These are phyloP conservation scores for Hansenula lynferdii DNA, from an alignment of 1,139 yeast genomes.

Conservation along the genomic window DNA sequence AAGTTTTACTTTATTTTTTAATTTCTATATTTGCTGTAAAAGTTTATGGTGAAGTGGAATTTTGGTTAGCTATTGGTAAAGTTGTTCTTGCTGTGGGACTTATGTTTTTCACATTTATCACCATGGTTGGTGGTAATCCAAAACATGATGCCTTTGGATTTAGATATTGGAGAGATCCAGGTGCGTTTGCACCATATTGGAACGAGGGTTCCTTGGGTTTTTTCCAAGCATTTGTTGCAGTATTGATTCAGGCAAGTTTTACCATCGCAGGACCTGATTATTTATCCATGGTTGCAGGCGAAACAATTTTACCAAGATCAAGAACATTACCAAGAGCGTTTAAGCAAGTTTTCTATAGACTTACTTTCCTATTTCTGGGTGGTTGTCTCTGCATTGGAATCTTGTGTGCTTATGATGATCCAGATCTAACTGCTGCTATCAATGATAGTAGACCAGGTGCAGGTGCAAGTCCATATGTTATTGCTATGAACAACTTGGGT, in stretches of 20 bases:
- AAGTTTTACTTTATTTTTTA: slow-evolving; percentile 53
- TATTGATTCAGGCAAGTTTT: slow-evolving; percentile 57
- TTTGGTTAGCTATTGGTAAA: slow-evolving; percentile 75
- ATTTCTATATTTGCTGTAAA: slow-evolving; percentile 72
- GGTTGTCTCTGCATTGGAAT: slow-evolving; percentile 60
- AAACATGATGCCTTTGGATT: slow-evolving; percentile 61
- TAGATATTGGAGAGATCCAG: slow-evolving; percentile 54
- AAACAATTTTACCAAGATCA: slow-evolving; percentile 65
- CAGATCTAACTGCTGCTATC: slow-evolving; percentile 36
- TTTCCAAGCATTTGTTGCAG: slow-evolving; percentile 66
- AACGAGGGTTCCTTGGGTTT: slow-evolving; percentile 57
- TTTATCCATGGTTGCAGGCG: slow-evolving; percentile 81
- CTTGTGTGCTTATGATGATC: slow-evolving; percentile 49
- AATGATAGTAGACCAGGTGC: slow-evolving; percentile 49
- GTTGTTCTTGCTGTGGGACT: slow-evolving; percentile 68
- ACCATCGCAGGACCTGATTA: slow-evolving; percentile 85
- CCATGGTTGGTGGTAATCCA: slow-evolving; percentile 87
- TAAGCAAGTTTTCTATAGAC: slow-evolving; percentile 69
- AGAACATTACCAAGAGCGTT: slow-evolving; percentile 71
- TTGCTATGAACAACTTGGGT: slow-evolving; percentile 51
- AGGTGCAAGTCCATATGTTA: slow-evolving; percentile 59
- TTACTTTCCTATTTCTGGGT: slow-evolving; percentile 64
- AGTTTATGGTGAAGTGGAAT: slow-evolving; percentile 74
- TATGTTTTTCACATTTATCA: slow-evolving; percentile 64
- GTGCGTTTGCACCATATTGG: slow-evolving; percentile 50